Base-by-base conservation (phyloP, 371 early-diverging fungal species). In the Haplosporangium sp. region DNA sequence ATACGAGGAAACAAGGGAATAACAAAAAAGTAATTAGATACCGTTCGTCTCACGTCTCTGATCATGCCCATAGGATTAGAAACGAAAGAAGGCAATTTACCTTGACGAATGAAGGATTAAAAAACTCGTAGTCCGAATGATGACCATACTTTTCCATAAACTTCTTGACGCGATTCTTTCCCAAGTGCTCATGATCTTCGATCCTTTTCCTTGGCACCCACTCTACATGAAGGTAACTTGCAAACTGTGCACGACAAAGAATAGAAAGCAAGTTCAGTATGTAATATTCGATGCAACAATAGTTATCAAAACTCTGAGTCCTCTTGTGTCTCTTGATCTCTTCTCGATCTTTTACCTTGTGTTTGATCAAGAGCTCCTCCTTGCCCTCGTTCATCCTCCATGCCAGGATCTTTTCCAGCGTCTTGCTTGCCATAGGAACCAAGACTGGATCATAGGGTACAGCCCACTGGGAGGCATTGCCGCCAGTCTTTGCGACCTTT, bases 161-260 rank as follows among this genome's bases (percentile, higher is more conserved):
- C 71, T 91, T 90, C 65, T 93, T 90, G 57, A 94, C 87, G 58
- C 95, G 90, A 81, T 90, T 86, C 80, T 93, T 91, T 61, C 94
- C 91, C 51, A 90, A 73, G 82, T 91, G 85, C 69, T 93, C 89
- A 53, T 85, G 80, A 5, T 80, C 76, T 70, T 92, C 90, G 47
- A 96, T 88, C 37, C 81, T 84, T 23, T 83, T 74, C 50, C 87
- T 69, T 12, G 89, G 85, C 1, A 97, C 88, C 95, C 96, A 96
- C 62, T 95, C 94, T 5, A 92, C 89, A 73, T 96, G 96, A 55
- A 89, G 85, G 76, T 93, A 95, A 82, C 92, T 91, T 81, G 91
- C 57, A 38, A 69, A 79, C 80, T 87, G 69, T 12, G 9, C 20
- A 86, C 80, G 85, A 87, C 69, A 41, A 43, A 40, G 48, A 46